Evolutionary conservation across 2,329 filamentous ascomycete genomes (phyloP), one percentile per base, ranked within the genome.

Genomic region (Ceratocystis harringtonii): DNA sequence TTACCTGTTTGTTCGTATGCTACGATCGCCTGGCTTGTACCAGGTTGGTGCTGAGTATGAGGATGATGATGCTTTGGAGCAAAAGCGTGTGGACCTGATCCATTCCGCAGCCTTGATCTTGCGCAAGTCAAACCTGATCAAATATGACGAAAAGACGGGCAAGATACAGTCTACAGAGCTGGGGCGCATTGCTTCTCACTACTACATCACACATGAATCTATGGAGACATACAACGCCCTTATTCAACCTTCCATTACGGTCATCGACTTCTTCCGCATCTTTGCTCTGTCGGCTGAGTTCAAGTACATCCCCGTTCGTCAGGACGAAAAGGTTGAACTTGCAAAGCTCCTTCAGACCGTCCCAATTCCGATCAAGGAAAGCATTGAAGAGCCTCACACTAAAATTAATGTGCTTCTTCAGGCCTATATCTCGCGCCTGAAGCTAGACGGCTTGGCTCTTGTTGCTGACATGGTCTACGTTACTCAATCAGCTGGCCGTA

Each of bases 381-480:
- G 90, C 70, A 92, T 97, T 62, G 94, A 99, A 73, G 94, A 99
- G 76, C 87, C 94, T 1, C 91, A 96, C 69, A 91, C 92, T 67
- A 99, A 99, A 79, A 96, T 99, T 76, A 99, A 99, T 71, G 94
- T 99, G 48, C 82, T 99, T 28, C 80, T 99, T 5, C 94, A 99
- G 75, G 94, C 94, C 2, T 99, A 94, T 73, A 96, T 99, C 67
- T 97, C 92, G 60, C 85, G 94, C 63, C 84, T 99, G 63, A 95
- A 92, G 75, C 83, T 99, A 0, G 92, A 97, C 68, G 94, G 94
- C 1, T 80, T 99, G 65, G 94, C 94, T 2, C 78, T 99, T 68
- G 97, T 99, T 92, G 92, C 94, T 32, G 94, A 99, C 74, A 87
- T 99, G 80, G 94, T 99, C 2, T 99, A 99, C 72, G 92, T 99